Conservation (phyloP, 2,329 filamentous ascomycete genomes). For the Ophioceras dolichostomum region DNA sequence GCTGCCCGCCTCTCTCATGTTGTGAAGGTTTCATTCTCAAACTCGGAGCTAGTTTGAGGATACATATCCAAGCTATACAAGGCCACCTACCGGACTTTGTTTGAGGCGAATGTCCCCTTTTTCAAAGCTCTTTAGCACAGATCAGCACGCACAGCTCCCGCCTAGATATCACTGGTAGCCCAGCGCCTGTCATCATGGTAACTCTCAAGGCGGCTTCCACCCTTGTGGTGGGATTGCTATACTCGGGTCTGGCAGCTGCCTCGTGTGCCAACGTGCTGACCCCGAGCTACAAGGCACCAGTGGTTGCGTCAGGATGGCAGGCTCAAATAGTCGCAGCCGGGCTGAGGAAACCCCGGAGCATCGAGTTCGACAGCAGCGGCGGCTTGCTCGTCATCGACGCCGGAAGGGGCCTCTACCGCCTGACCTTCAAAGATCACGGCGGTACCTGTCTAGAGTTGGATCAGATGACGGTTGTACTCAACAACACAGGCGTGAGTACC, state of each 20-base stretch:
- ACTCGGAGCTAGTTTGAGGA: too few relatives aligned
- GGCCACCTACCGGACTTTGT: too few relatives aligned
- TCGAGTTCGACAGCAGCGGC: conserved; percentile 30
- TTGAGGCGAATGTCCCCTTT: too few relatives aligned
- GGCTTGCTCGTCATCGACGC: conserved; percentile 31
- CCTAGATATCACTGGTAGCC: too few relatives aligned
- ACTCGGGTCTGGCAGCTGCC: conserved; percentile 5
- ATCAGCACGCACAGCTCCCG: too few relatives aligned
- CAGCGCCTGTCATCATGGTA: too few relatives aligned
- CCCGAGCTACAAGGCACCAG: conserved; percentile 22
- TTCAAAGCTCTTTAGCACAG: too few relatives aligned
- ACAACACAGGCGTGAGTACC: conserved; percentile 21
- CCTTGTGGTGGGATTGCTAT: conserved; percentile 9
- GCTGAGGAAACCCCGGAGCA: conserved; percentile 27
- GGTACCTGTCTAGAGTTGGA: conserved; percentile 25
- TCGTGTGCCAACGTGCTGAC: conserved; percentile 21
- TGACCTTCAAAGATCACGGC: conserved; percentile 27
- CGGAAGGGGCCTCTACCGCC: conserved; percentile 27
- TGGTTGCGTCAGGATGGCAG: conserved; percentile 28
- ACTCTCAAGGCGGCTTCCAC: conserved; percentile 5
- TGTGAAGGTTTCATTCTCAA: too few relatives aligned
- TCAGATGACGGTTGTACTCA: conserved; percentile 22
- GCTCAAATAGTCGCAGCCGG: conserved; percentile 28
- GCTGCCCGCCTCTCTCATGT: too few relatives aligned
- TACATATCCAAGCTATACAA: too few relatives aligned